These are phyloP conservation scores for Lablab purpureus DNA, from an alignment of 306 rosid genomes.

Conservation along the genomic window DNA sequence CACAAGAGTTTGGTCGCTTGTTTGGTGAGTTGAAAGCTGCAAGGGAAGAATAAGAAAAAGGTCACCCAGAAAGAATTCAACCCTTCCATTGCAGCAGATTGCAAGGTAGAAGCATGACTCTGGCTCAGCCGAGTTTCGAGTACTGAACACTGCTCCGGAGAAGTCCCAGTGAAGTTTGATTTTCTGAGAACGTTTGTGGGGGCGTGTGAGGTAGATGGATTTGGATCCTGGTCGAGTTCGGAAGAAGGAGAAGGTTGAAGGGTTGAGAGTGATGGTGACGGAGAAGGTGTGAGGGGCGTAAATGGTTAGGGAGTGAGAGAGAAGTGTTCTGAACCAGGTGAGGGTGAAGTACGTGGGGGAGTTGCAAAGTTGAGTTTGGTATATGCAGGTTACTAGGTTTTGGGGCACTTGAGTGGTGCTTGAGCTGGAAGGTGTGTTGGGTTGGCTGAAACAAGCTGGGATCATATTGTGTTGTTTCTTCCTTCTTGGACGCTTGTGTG, in stretches of 20 bases:
- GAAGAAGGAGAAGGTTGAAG: slow-evolving; percentile 72
- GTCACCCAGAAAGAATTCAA: slow-evolving; percentile 76
- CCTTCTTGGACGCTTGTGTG: slow-evolving; percentile 22
- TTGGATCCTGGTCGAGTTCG: slow-evolving; percentile 60
- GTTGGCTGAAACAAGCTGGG: slow-evolving; percentile 86
- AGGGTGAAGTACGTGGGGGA: slow-evolving; percentile 66
- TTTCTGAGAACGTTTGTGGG: slow-evolving; percentile 48
- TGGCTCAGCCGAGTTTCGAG: slow-evolving; percentile 66
- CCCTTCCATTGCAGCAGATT: slow-evolving; percentile 50
- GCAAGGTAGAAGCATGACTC: slow-evolving; percentile 75
- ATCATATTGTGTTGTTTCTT: slow-evolving; percentile 56
- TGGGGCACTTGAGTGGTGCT: slow-evolving; percentile 57
- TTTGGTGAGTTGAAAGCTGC: background rate
- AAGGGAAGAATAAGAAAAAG: slow-evolving; percentile 62
- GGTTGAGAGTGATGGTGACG: slow-evolving; percentile 65
- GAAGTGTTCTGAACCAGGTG: slow-evolving; percentile 70
- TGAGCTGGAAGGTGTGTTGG: slow-evolving; percentile 57
- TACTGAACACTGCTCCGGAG: slow-evolving; percentile 52
- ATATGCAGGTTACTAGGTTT: slow-evolving; percentile 63
- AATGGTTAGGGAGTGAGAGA: slow-evolving; percentile 68
- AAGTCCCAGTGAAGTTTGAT: slow-evolving; percentile 82
- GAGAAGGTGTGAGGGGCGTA: slow-evolving; percentile 62
- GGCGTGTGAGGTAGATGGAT: slow-evolving; percentile 56
- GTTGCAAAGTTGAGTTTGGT: slow-evolving; percentile 73
- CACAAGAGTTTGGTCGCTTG: slow-evolving; percentile 50